Evolutionary conservation across 768 basidiomycete species (phyloP).

Genomic region (Ephemerocybe angulata): DNA sequence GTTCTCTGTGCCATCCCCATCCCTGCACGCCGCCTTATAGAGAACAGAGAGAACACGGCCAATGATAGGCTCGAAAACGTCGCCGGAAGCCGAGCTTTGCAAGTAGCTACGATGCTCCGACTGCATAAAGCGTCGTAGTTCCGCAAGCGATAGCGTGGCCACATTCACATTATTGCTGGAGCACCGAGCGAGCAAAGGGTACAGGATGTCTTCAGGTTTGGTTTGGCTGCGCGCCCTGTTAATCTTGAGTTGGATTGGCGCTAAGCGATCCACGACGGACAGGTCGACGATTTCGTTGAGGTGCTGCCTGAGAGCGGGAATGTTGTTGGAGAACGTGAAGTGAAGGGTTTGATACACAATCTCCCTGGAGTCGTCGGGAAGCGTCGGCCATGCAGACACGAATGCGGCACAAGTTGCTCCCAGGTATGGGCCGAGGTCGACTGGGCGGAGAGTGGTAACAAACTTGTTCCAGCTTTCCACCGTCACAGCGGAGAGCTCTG

Average conservation of each 20-base stretch:
- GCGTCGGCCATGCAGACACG: constrained; percentile 68
- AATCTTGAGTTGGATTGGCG: constrained; percentile 38
- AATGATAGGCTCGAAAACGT: constrained; percentile 77
- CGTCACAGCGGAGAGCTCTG: constrained; percentile 73
- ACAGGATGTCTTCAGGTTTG: constrained; percentile 52
- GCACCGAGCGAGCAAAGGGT: constrained; percentile 68
- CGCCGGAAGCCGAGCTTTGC: constrained; percentile 68
- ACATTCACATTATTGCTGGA: constrained; percentile 80
- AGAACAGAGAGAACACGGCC: constrained; percentile 65
- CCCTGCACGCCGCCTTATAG: constrained; percentile 67
- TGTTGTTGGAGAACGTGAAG: constrained; percentile 66
- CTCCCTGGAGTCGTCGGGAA: constrained; percentile 49
- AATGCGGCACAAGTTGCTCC: constrained; percentile 86
- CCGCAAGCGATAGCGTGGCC: constrained; percentile 65
- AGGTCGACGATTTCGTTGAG: constrained; percentile 82
- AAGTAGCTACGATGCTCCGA: constrained; percentile 50
- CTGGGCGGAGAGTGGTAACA: constrained; percentile 57
- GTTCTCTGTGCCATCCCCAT: constrained; percentile 69
- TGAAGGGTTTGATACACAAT: constrained; percentile 59
- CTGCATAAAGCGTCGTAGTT: constrained; percentile 67
- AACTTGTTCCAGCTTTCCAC: constrained; percentile 80
- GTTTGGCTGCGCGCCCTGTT: constrained; percentile 43
- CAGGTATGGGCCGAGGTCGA: constrained; percentile 78
- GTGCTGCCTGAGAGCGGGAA: constrained; percentile 46
- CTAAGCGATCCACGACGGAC: constrained; percentile 64